phyloP scores from a whole-genome alignment of 768 basidiomycete genomes.

The Panaeolus papilionaceus region DNA sequence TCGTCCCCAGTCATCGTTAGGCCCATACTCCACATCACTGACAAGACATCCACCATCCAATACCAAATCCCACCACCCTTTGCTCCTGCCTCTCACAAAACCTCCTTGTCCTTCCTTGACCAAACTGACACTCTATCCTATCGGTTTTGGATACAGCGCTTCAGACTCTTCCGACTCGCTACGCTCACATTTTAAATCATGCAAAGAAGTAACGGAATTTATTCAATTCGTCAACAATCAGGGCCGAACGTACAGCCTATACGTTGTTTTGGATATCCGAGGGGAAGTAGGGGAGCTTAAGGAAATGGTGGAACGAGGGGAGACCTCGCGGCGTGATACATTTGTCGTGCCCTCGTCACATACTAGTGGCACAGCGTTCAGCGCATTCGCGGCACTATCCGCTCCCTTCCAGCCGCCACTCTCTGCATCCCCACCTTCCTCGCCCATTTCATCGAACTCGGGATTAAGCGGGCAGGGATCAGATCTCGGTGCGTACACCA shows the following conservation, averaged over 20 bases:
- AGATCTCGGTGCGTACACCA: neutral
- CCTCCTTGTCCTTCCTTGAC: neutral
- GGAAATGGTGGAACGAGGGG: neutral
- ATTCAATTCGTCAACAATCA: neutral
- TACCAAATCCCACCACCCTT: neutral
- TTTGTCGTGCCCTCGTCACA: neutral
- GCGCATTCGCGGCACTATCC: neutral
- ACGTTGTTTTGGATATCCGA: neutral
- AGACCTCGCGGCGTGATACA: neutral
- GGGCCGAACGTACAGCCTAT: neutral
- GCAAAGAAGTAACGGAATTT: neutral
- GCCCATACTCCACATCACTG: neutral
- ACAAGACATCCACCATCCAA: neutral
- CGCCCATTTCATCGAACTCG: neutral
- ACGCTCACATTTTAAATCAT: constrained; percentile 1
- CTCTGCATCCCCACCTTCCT: neutral
- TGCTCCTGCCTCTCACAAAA: neutral
- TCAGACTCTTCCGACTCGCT: neutral
- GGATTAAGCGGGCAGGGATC: neutral
- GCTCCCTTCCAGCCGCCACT: neutral
- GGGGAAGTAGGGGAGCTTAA: neutral
- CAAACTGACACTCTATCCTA: neutral
- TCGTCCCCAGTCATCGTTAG: neutral
- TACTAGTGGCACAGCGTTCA: neutral
- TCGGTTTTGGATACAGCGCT: neutral